A percentile compares a stretch with the other conserved stretches of the same genome.
phyloP scores from a whole-genome alignment of 179 eudicot species.

The Beta corolliflora region DNA sequence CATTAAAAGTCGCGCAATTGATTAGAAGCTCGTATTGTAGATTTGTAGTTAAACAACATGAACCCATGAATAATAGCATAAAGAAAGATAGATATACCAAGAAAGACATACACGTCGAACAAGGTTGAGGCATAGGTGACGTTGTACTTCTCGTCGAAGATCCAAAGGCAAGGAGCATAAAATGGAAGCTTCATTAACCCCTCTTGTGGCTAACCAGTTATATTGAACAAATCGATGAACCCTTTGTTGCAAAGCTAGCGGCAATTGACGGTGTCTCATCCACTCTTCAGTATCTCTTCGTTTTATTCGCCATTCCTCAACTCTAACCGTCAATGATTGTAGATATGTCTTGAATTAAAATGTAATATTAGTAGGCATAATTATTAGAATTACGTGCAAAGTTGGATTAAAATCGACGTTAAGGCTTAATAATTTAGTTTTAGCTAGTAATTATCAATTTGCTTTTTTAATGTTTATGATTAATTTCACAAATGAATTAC shows the following conservation, averaged over 20 bases:
- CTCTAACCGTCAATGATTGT: conserved; percentile 55
- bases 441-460: no score
- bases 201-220: conserved; percentile 63
- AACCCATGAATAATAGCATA: background rate
- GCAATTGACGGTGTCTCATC: conserved; percentile 66
- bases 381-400: background rate
- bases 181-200: conserved; percentile 56
- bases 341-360: conserved; percentile 43
- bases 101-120: conserved; percentile 55
- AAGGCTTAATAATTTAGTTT: no score
- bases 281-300: conserved; percentile 64
- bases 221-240: conserved; percentile 51
- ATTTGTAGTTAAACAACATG: background rate
- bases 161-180: conserved; percentile 50
- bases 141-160: conserved; percentile 57
- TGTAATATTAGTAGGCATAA: background rate
- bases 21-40: no score
- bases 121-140: conserved; percentile 56
- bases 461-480: no score
- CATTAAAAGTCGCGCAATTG: no score
- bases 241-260: conserved; percentile 43
- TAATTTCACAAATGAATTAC: no score
- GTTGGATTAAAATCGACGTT: no score
- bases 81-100: conserved; percentile 23
- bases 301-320: conserved; percentile 64